A percentile compares a stretch with the other conserved stretches of the same genome.
Conservation (phyloP, 805 yeast genomes). For the Saccharomycopsis capsularis region DNA sequence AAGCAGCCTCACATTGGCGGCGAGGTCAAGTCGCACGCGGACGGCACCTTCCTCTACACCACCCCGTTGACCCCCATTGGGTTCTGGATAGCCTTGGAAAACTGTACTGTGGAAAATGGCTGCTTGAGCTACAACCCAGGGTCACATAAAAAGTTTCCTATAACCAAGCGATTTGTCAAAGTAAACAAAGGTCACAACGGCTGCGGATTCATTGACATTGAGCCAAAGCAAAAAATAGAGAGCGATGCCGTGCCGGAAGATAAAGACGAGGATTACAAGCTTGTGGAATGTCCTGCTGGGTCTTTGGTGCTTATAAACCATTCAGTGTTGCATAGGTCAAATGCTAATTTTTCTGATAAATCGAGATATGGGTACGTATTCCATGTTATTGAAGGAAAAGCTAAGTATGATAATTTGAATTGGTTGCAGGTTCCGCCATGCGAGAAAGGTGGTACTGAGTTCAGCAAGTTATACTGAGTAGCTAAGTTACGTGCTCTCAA, state of each 20-base stretch:
- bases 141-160: constrained; percentile 51
- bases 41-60: constrained; percentile 66
- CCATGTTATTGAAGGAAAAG: constrained; percentile 65
- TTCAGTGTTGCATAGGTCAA: constrained; percentile 65
- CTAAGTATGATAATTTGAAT: constrained; percentile 54
- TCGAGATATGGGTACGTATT: constrained; percentile 75
- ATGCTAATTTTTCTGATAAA: constrained; percentile 43
- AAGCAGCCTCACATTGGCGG: constrained; percentile 71
- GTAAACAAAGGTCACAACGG: constrained; percentile 49
- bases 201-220: constrained; percentile 34
- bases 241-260: constrained; percentile 26
- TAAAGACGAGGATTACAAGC: constrained; percentile 38
- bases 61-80: constrained; percentile 68
- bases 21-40: constrained; percentile 73
- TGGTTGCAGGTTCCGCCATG: constrained; percentile 75
- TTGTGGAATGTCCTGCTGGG: constrained; percentile 64
- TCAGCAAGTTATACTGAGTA: constrained; percentile 37
- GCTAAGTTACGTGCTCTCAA: too few relatives aligned
- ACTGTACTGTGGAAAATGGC: constrained; percentile 61
- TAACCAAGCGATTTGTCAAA: constrained; percentile 58
- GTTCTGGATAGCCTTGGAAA: constrained; percentile 77
- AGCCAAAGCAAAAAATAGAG: constrained; percentile 7
- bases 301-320: constrained; percentile 65
- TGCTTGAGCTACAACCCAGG: constrained; percentile 67
- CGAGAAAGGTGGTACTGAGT: constrained; percentile 49